phyloP scores from a whole-genome alignment of 495 filamentous ascomycete genomes.

The Neurospora hispaniola region DNA sequence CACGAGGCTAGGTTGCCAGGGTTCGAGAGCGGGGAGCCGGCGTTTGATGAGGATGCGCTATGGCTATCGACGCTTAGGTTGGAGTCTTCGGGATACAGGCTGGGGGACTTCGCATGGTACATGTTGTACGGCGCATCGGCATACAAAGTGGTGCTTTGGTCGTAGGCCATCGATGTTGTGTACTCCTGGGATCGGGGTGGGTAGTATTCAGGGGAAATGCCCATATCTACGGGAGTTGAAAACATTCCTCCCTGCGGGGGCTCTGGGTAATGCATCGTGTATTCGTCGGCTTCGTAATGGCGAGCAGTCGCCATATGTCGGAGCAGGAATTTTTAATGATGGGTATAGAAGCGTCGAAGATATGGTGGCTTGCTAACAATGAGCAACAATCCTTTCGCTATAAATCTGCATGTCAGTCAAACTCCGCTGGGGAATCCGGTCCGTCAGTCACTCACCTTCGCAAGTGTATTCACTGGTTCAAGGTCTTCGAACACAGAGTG shows the following conservation, averaged over 20 bases:
- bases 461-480: neutral
- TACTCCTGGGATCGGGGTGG: constrained; percentile 30
- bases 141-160: constrained; percentile 22
- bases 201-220: constrained; percentile 31
- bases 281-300: constrained; percentile 23
- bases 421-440: neutral
- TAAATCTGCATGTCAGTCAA: neutral
- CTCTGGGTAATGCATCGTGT: constrained; percentile 35
- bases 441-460: neutral
- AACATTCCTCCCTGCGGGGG: constrained; percentile 26
- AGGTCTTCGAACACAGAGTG: neutral
- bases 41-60: constrained; percentile 69
- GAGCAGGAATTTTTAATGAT: neutral
- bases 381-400: neutral
- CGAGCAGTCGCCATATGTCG: constrained; percentile 7
- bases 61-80: constrained; percentile 67
- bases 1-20: constrained; percentile 47
- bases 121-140: constrained; percentile 25
- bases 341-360: neutral
- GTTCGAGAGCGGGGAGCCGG: constrained; percentile 69
- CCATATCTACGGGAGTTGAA: constrained; percentile 29
- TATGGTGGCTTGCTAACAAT: neutral
- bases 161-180: constrained; percentile 29
- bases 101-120: constrained; percentile 29
- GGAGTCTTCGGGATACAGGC: constrained; percentile 37